Evolutionary conservation across 805 yeast species (phyloP), one percentile per base, ranked within the genome.

Genomic region (Lipomyces orientalis): DNA sequence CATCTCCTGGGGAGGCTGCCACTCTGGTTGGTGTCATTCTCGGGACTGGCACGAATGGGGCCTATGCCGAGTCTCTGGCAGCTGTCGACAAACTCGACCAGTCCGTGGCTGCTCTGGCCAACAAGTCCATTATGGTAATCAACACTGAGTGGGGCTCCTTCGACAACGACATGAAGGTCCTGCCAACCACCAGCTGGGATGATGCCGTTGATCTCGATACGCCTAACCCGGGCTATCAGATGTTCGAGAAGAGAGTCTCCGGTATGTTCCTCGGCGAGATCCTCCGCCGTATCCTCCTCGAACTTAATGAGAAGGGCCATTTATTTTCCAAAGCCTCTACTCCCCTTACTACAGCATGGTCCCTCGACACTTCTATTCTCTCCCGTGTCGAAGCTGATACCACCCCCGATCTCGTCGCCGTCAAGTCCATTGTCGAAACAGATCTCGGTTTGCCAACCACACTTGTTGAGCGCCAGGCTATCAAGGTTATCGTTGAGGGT

Each of bases 1-100:
- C 91, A 4, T 86, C 91, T 61, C 81, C 80, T 16, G 77, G 81
- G 60, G 83, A 87, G 51, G 78, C 84, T 61, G 87, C 87, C 67
- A 91, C 98, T 9, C 85, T 90, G 8, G 83, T 93, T 72, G 98
- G 99, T 60, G 88, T 93, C 69, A 94, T 94, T 71, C 91, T 93
- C 75, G 99, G 99, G 72, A 95, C 99, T 1, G 99, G 99, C 76
- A 94, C 98, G 35, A 94, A 94, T 79, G 98, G 98, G 69, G 97
- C 97, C 16, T 94, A 95, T 79, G 83, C 86, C 76, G 99, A 94
- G 79, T 84, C 86, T 65, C 78, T 93, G 62, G 88, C 86, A 54
- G 85, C 88, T 64, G 90, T 95, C 73, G 85, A 85, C 64, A 94
- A 95, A 79, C 82, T 93, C 69, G 86, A 87, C n/a, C 82, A 84